Percentiles rank a stretch among this genome's conserved stretches.
Evolutionary conservation across 1,284 basidiomycete species (phyloP).

Genomic region (Boletellus deceptivus): DNA sequence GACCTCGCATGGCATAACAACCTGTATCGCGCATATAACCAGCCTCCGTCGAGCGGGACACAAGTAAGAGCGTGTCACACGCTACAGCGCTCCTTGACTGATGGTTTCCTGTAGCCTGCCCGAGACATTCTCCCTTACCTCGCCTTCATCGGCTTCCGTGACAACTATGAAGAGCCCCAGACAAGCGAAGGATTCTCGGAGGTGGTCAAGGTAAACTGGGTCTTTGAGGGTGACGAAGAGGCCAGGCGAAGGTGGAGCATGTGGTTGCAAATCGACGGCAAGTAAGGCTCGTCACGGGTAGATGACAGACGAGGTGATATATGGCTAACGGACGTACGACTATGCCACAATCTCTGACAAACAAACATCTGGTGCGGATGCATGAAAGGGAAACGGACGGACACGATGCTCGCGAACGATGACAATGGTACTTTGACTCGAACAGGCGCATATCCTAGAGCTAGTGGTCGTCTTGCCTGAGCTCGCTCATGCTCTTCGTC

Average conservation of each 20-base stretch:
- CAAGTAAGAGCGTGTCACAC: conserved; percentile 34
- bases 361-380: neutral
- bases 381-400: too few species aligned
- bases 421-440: too few species aligned
- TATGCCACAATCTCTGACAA: neutral
- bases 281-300: conserved; percentile 27
- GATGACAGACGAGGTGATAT: conserved; percentile 9
- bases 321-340: conserved; percentile 4
- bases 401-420: too few species aligned
- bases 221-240: conserved; percentile 72
- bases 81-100: conserved; percentile 4
- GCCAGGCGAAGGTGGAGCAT: conserved; percentile 72
- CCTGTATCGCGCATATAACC: conserved; percentile 72
- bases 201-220: conserved; percentile 75
- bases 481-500: conserved; percentile 55
- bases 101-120: conserved; percentile 34
- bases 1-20: conserved; percentile 91
- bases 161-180: conserved; percentile 65
- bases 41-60: conserved; percentile 42
- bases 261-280: conserved; percentile 73
- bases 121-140: conserved; percentile 63
- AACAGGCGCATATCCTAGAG: neutral
- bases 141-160: conserved; percentile 61
- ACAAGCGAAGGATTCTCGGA: conserved; percentile 73
- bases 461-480: conserved; percentile 48